These are phyloP conservation scores for Clohesyomyces aquaticus DNA, from an alignment of 495 filamentous ascomycete genomes.

Conservation along the genomic window DNA sequence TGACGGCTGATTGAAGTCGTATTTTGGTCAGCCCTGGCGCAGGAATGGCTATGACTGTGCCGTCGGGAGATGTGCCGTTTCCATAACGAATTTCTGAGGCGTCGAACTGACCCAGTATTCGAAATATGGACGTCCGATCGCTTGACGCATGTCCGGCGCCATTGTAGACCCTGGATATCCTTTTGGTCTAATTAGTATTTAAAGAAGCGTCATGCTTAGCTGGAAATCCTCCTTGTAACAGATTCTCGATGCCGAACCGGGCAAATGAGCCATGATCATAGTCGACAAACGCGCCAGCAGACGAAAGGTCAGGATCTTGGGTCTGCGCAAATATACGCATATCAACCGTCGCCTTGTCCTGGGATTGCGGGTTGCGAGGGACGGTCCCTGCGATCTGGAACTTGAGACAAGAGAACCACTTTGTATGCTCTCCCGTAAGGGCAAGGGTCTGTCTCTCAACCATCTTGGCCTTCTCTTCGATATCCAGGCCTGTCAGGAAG, in stretches of 20 bases:
- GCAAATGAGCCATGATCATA: constrained; percentile 27
- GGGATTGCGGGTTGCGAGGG: constrained; percentile 6
- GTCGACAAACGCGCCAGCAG: constrained; percentile 21
- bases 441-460: constrained; percentile 24
- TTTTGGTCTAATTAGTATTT: no score
- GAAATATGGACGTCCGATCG: constrained; percentile 21
- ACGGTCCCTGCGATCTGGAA: constrained; percentile 3
- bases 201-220: no score
- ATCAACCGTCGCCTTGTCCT: constrained; percentile 15
- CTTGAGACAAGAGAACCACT: constrained; percentile 2
- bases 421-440: constrained; percentile 21
- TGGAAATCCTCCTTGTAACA: no score
- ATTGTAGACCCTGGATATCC: constrained; percentile 32
- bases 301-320: constrained; percentile 8
- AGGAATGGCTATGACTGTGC: constrained; percentile 15
- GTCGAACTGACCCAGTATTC: constrained; percentile 29
- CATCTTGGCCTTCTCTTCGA: constrained; percentile 33
- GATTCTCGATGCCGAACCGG: constrained; percentile 25
- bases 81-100: constrained; percentile 18
- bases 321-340: constrained; percentile 21
- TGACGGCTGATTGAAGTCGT: constrained; percentile 15
- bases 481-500: constrained; percentile 29
- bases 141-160: constrained; percentile 31
- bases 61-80: constrained; percentile 25
- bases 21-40: constrained; percentile 15